These are phyloP conservation scores for Aspergillus bombycis DNA, from an alignment of 2,329 filamentous ascomycete genomes.

Conservation along the genomic window DNA sequence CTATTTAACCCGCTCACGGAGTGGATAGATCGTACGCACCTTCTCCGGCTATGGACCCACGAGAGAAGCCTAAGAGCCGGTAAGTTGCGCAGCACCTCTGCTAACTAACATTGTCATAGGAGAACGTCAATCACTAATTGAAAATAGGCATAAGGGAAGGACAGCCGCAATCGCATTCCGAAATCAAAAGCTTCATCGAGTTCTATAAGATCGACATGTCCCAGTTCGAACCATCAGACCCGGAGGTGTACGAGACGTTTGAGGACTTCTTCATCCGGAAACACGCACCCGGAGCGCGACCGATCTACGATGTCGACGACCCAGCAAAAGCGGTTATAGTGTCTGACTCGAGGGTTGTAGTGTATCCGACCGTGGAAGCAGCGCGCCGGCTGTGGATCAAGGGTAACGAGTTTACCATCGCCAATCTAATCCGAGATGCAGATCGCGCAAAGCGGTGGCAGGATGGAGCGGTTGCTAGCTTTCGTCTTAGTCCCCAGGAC, in stretches of 20 bases:
- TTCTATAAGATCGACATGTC: conserved; percentile 25
- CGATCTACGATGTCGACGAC: conserved; percentile 36
- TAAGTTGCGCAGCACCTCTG: conserved; percentile 14
- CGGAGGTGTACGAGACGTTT: conserved; percentile 39
- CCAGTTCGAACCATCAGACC: conserved; percentile 43
- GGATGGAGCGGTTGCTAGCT: conserved; percentile 44
- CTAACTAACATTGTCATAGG: not conserved
- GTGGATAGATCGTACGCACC: conserved; percentile 45
- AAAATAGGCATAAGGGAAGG: conserved; percentile 14
- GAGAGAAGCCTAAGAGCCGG: conserved; percentile 37
- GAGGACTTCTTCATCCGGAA: conserved; percentile 45
- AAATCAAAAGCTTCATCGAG: conserved; percentile 38
- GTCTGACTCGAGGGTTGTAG: conserved; percentile 43
- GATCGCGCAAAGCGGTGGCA: conserved; percentile 27
- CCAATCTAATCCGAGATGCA: conserved; percentile 41
- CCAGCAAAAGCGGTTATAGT: conserved; percentile 34
- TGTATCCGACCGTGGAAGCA: conserved; percentile 38
- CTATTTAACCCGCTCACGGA: conserved; percentile 47
- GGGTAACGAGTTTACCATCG: conserved; percentile 47
- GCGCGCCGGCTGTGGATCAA: conserved; percentile 48
- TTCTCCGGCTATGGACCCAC: conserved; percentile 43
- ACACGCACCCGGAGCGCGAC: conserved; percentile 37
- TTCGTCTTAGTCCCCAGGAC: conserved; percentile 49
- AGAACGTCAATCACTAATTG: not conserved
- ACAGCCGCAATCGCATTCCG: conserved; percentile 35